Base-by-base conservation (phyloP, 2,329 filamentous ascomycete genomes). In the Lecanicillium sp. region DNA sequence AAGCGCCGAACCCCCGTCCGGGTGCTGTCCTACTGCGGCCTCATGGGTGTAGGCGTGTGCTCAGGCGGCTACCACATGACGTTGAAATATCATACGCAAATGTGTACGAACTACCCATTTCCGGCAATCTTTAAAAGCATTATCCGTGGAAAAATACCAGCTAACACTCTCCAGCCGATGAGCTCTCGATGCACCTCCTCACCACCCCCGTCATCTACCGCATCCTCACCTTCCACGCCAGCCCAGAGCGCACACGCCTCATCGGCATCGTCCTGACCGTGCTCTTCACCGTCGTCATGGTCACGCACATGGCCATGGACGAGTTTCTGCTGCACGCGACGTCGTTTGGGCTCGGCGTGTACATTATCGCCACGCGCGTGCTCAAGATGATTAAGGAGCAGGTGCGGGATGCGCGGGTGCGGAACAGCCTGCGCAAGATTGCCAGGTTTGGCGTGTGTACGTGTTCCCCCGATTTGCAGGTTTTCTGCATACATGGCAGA, bases 241-340 rank as follows among this genome's bases (percentile, higher is more conserved):
- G 44, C 5, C 49, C 53, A 0, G 40, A 45, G 36, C 48, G 47
- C 3, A 58, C 56, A 0, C 51, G 38, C 8, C 3, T 51, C 0
- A 36, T 57, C 0, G 54, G 53, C 4, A 40, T 40, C 1, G 18
- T 49, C 13, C 50, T 58, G 2, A 30, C 38, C 1, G 36, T 39
- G 1, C 39, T 57, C 1, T 58, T 58, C 3, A 54, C 45, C 3
- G 37, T 56, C 4, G 58, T 66, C 4, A 65, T 65, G 58, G 52
- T 63, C 5, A 56, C 59, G 0, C 62, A 66, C 27, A 65, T 65
- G 54, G 55, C 58, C 12, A 59, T 65, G 60, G 61, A 66, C 19
- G 62, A 66, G 36, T 65, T 66, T 18, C 29, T 66, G 0, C 49
- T 66, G 1, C 62, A 66, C 33, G 62, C 61, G 0, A 48, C 51